These are phyloP conservation scores for Cyanodermella asteris DNA, from an alignment of 2,329 filamentous ascomycete genomes.

Conservation along the genomic window DNA sequence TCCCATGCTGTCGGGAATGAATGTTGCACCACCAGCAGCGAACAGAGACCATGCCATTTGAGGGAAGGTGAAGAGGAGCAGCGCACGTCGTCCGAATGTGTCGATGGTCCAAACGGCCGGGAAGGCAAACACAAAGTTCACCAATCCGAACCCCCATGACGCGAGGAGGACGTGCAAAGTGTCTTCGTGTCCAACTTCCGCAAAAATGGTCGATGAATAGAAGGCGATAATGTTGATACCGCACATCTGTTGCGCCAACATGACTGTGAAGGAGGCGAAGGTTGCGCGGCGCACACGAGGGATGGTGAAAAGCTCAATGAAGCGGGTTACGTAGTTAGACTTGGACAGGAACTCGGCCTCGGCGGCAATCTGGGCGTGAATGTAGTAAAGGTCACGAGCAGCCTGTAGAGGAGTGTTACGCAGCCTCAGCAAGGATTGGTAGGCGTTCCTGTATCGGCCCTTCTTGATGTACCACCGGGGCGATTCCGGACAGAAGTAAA, in stretches of 20 bases:
- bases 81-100: slow-evolving; percentile 39
- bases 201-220: slow-evolving; percentile 41
- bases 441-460: slow-evolving; percentile 37
- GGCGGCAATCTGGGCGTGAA: slow-evolving; percentile 28
- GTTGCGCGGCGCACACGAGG: slow-evolving; percentile 37
- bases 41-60: slow-evolving; percentile 47
- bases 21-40: slow-evolving; percentile 37
- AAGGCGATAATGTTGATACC: slow-evolving; percentile 56
- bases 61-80: slow-evolving; percentile 44
- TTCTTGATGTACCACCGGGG: slow-evolving; percentile 49
- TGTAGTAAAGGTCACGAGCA: slow-evolving; percentile 40
- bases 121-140: slow-evolving; percentile 45
- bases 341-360: slow-evolving; percentile 20
- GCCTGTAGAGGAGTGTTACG: slow-evolving; percentile 38
- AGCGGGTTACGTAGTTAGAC: slow-evolving; percentile 38
- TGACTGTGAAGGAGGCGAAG: slow-evolving; percentile 54
- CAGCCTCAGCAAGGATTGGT: slow-evolving; percentile 32
- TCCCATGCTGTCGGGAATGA: slow-evolving; percentile 21
- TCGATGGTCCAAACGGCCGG: slow-evolving; percentile 45
- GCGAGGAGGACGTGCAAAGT: slow-evolving; percentile 35
- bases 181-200: slow-evolving; percentile 29
- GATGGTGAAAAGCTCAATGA: slow-evolving; percentile 29
- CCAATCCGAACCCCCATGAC: slow-evolving; percentile 41
- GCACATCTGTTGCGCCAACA: slow-evolving; percentile 58
- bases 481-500: slow-evolving; percentile 42